Evolutionary conservation across 2,329 filamentous ascomycete genomes (phyloP), one percentile per base, ranked within the genome.

Genomic region (Trichophyton rubrum): DNA sequence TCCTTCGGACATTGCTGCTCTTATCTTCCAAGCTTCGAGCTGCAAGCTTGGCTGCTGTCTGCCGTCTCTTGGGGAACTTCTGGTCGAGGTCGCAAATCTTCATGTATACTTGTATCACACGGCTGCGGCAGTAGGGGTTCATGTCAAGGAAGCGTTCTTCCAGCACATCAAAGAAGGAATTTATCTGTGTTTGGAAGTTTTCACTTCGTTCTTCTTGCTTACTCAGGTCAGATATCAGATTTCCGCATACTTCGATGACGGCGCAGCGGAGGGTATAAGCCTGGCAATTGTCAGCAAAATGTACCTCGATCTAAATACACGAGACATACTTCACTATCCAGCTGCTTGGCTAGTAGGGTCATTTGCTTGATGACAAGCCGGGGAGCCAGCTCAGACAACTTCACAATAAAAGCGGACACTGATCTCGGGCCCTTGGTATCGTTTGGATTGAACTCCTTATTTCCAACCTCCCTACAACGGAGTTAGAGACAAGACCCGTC

Each of bases 361-460:
- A 99, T 96, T 72, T 99, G 92, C 75, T 96, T 96, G 69, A 96
- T 96, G 60, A 99, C 91, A 24, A 96, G 78, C 63, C 91, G 84
- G 3, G 95, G 93, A 2, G 89, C 88, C 62, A 99, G 80, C 71
- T 97, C 93, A 0, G 93, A 97, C 30, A 99, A 81, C 70, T 92
- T 95, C 61, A 91, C 83, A 67, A 99, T 88, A 69, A 99, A 99
- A 0, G 88, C 83, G 13, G 93, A 97, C 6, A 97, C 90, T 0
- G 92, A 97, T 73, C 97, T 99, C 11, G 95, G 93, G 0, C 93
- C 93, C 71, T 88, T 90, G 1, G 88, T 90, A 72, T 99, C 95
- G 69, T 95, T 99, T 64, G 88, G 92, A 74, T 95, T 96, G 77
- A 97, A 99, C 70, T 97, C 92, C 72, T 96, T 99, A 75, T 91